These are phyloP conservation scores for Penicillium sp. DNA, from an alignment of 2,329 filamentous ascomycete species.

Conservation along the genomic window DNA sequence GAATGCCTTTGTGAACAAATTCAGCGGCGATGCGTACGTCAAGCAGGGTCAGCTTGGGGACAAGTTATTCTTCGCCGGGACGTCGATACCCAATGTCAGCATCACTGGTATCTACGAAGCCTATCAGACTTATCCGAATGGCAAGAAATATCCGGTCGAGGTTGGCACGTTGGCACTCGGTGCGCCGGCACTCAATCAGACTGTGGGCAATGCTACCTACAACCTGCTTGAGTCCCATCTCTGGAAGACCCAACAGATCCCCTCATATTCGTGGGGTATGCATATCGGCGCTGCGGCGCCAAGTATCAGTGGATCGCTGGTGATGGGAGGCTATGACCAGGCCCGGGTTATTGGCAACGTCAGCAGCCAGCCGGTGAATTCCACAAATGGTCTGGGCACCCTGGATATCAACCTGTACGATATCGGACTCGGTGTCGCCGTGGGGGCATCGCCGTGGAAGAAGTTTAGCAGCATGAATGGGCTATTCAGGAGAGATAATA, in stretches of 20 bases:
- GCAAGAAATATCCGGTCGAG: constrained; percentile 15
- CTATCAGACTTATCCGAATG: constrained; percentile 24
- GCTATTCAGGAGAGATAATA: constrained; percentile 11
- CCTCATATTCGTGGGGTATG: constrained; percentile 46
- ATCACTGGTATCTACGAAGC: constrained; percentile 17
- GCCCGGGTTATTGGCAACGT: constrained; percentile 37
- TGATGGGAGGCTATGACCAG: constrained; percentile 46
- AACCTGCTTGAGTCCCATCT: background rate
- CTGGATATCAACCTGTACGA: constrained; percentile 35
- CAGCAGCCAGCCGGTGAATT: constrained; percentile 20
- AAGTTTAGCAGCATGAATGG: constrained; percentile 26
- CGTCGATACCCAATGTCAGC: constrained; percentile 17
- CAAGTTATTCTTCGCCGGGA: constrained; percentile 3
- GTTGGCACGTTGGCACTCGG: constrained; percentile 23
- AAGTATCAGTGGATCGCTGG: constrained; percentile 37
- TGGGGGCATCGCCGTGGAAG: constrained; percentile 43
- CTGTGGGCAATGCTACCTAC: background rate
- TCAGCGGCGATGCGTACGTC: background rate
- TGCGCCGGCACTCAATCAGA: constrained; percentile 4
- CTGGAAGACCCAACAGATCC: constrained; percentile 19
- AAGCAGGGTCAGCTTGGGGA: constrained; percentile 5
- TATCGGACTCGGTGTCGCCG: constrained; percentile 44
- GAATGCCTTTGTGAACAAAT: background rate
- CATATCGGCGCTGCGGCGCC: constrained; percentile 44
- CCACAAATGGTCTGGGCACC: constrained; percentile 2